A percentile compares a stretch with the other conserved stretches of the same genome.
phyloP scores from a whole-genome alignment of 306 rosid species.

The Ormosia semicastrata region DNA sequence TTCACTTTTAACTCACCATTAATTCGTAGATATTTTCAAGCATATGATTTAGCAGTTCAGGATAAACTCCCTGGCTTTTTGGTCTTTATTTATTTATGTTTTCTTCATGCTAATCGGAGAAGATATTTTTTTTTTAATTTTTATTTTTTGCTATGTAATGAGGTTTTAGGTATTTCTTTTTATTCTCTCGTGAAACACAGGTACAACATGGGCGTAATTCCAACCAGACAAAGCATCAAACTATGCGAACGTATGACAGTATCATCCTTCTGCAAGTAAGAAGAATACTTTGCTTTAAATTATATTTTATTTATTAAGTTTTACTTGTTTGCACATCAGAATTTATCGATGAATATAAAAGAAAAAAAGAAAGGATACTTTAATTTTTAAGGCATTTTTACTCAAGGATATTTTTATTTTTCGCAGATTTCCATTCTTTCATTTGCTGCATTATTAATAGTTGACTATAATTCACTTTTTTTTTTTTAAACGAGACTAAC shows the following conservation, averaged over 20 bases:
- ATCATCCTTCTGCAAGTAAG: constrained; percentile 88
- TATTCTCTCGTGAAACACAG: constrained; percentile 36
- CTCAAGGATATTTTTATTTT: not conserved
- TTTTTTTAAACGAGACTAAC: not conserved
- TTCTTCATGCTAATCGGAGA: too few relatives aligned
- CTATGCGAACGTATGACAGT: constrained; percentile 70
- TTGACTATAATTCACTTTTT: not conserved
- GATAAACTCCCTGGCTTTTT: too few relatives aligned
- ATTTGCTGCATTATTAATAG: not conserved
- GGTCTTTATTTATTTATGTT: too few relatives aligned
- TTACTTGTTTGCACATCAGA: not conserved
- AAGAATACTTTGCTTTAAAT: constrained; percentile 13
- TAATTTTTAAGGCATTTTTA: not conserved
- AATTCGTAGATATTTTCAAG: not conserved
- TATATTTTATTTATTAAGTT: not conserved
- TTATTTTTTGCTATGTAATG: too few relatives aligned
- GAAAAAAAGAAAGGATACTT: not conserved
- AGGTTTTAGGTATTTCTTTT: not conserved
- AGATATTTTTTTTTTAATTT: too few relatives aligned
- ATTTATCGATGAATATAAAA: not conserved
- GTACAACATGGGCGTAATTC: constrained; percentile 84
- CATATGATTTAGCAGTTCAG: not conserved
- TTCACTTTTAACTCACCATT: not conserved
- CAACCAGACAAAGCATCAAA: constrained; percentile 76
- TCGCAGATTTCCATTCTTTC: not conserved